A percentile compares a stretch with the other conserved stretches of the same genome.
Conservation (phyloP, 768 basidiomycete genomes). For the Tricholomella constricta region DNA sequence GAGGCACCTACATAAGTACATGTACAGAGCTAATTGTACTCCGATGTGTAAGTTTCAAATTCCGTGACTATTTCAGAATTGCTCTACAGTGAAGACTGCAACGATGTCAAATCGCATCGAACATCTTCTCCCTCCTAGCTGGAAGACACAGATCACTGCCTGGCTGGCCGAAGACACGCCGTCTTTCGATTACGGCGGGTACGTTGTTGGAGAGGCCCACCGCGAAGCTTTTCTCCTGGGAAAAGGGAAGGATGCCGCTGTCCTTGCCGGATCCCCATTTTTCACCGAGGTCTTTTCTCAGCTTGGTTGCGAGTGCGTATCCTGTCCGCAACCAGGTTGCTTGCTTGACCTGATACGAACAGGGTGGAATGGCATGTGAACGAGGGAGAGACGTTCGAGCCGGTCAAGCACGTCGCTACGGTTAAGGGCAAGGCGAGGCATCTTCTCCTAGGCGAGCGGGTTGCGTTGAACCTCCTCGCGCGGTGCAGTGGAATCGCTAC, state of each 20-base stretch:
- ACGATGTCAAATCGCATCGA: slow-evolving; percentile 43
- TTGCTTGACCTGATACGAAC: slow-evolving; percentile 8
- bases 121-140: slow-evolving; percentile 90
- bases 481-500: slow-evolving; percentile 97
- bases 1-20: no score
- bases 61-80: not conserved
- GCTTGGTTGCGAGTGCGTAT: slow-evolving; percentile 84
- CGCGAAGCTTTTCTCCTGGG: slow-evolving; percentile 89
- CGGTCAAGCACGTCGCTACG: slow-evolving; percentile 85
- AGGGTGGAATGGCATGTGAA: slow-evolving; percentile 93
- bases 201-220: slow-evolving; percentile 88
- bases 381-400: slow-evolving; percentile 82
- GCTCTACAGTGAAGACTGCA: no score
- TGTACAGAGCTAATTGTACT: not conserved
- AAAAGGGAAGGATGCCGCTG: slow-evolving; percentile 76
- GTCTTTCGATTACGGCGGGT: slow-evolving; percentile 95
- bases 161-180: slow-evolving; percentile 96
- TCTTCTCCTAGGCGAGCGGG: slow-evolving; percentile 87
- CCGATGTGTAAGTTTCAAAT: not conserved
- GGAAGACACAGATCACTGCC: slow-evolving; percentile 75
- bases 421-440: slow-evolving; percentile 88
- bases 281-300: slow-evolving; percentile 91
- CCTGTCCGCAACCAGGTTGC: not conserved
- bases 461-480: slow-evolving; percentile 91
- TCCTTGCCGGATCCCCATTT: slow-evolving; percentile 95